A percentile compares a stretch with the other conserved stretches of the same genome.
Conservation (phyloP, 768 basidiomycete genomes). For the Phanerochaete carnosa region DNA sequence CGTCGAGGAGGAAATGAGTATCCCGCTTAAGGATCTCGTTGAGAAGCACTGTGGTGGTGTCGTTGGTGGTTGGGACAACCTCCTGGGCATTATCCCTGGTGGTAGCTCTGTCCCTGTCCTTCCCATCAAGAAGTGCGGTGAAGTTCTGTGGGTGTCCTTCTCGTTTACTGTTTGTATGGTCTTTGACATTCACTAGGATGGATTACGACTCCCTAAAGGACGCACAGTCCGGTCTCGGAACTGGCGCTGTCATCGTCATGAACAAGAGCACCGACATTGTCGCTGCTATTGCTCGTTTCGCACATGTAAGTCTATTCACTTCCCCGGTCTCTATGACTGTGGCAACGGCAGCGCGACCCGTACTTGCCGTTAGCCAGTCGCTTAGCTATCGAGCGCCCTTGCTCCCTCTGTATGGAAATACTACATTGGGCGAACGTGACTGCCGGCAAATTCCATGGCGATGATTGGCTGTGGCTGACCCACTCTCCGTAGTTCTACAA, state of each 20-base stretch:
- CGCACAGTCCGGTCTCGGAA: conserved; percentile 93
- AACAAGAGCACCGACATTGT: conserved; percentile 96
- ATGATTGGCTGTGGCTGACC: too few species aligned
- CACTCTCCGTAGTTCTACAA: conserved; percentile 77
- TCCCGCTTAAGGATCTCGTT: conserved; percentile 87
- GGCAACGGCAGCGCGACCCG: too few species aligned
- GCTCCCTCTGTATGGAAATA: too few species aligned
- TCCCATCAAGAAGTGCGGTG: conserved; percentile 75
- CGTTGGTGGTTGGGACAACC: conserved; percentile 92
- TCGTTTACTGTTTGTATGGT: background rate
- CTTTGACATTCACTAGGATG: conserved; percentile 54
- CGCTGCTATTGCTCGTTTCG: conserved; percentile 90
- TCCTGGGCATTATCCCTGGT: conserved; percentile 95
- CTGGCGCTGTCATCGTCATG: conserved; percentile 99
- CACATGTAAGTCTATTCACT: conserved; percentile 45
- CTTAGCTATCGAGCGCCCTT: too few species aligned
- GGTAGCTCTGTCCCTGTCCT: conserved; percentile 93
- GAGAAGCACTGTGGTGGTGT: conserved; percentile 98
- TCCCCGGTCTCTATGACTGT: background rate
- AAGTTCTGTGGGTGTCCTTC: conserved; percentile 71
- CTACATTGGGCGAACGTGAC: background rate
- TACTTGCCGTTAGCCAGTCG: too few species aligned
- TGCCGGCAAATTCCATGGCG: too few species aligned
- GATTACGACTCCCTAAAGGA: conserved; percentile 98
- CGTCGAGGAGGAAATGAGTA: conserved; percentile 99